Conservation (phyloP, 495 filamentous ascomycete species). For the Coniosporium apollinis region DNA sequence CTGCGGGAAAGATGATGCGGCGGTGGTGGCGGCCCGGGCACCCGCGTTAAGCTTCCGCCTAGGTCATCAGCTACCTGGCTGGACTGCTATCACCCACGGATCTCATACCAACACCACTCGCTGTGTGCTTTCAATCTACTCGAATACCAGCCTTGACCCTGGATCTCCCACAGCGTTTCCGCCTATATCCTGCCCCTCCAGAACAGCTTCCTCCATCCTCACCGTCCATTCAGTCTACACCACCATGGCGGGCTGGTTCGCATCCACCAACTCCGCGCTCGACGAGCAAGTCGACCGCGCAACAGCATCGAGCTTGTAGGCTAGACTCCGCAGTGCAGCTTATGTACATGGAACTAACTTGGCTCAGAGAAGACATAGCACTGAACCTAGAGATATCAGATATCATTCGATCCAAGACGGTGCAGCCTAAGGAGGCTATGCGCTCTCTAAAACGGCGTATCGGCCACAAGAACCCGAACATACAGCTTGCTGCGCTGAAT, state of each 20-base stretch:
- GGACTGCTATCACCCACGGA: too few species aligned
- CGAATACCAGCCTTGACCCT: too few species aligned
- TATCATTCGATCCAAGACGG: conserved; percentile 87
- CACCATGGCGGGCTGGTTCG: conserved; percentile 88
- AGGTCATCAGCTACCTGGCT: too few species aligned
- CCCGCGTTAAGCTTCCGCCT: too few species aligned
- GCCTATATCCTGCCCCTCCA: too few species aligned
- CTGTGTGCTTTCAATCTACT: too few species aligned
- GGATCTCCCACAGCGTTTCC: too few species aligned
- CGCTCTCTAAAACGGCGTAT: conserved; percentile 82
- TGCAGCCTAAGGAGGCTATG: conserved; percentile 95
- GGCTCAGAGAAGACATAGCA: conserved; percentile 77
- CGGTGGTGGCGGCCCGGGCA: too few species aligned
- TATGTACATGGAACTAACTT: conserved; percentile 6
- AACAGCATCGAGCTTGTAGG: conserved; percentile 78
- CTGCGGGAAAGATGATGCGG: too few species aligned
- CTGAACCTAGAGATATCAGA: conserved; percentile 96
- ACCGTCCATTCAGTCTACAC: too few species aligned
- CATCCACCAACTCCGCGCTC: conserved; percentile 58
- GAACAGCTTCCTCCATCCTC: too few species aligned
- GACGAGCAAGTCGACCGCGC: conserved; percentile 95
- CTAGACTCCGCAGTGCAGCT: conserved; percentile 4
- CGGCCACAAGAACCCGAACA: conserved; percentile 91
- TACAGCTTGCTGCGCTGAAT: conserved; percentile 82
- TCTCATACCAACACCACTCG: too few species aligned